Evolutionary conservation across 192 early-diverging fungal species (phyloP).

Genomic region (Chytriomyces sp.): DNA sequence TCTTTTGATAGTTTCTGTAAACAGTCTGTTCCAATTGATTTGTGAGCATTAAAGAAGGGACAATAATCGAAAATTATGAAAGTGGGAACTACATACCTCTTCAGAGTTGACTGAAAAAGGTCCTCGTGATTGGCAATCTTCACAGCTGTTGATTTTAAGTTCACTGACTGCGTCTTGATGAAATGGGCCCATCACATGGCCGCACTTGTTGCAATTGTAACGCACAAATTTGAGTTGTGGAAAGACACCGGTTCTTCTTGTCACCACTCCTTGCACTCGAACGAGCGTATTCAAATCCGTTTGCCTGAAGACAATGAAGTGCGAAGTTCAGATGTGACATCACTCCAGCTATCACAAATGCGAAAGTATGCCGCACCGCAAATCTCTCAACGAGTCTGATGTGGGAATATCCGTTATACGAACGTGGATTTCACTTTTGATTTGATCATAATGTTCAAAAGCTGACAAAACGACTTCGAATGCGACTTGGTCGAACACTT

Average conservation of each 20-base stretch:
- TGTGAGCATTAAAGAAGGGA: background rate
- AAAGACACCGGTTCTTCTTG: conserved; percentile 90
- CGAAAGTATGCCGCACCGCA: conserved; percentile 54
- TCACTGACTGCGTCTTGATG: conserved; percentile 91
- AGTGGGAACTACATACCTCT: conserved; percentile 58
- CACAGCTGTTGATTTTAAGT: conserved; percentile 82
- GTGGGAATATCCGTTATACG: conserved; percentile 88
- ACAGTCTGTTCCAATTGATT: conserved; percentile 64
- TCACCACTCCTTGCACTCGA: conserved; percentile 89
- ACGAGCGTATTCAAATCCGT: conserved; percentile 90
- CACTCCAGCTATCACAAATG: too few species aligned
- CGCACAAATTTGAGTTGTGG: conserved; percentile 97
- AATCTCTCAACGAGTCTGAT: conserved; percentile 83
- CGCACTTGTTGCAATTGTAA: conserved; percentile 95
- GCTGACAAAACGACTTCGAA: conserved; percentile 86
- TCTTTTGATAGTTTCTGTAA: conserved; percentile 95
- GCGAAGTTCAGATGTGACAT: too few species aligned
- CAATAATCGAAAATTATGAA: conserved; percentile 13
- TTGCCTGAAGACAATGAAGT: conserved; percentile 59
- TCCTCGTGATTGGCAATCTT: conserved; percentile 87
- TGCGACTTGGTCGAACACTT: conserved; percentile 92
- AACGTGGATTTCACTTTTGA: conserved; percentile 92
- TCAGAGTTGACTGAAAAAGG: conserved; percentile 91
- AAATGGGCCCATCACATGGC: conserved; percentile 87
- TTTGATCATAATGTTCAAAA: conserved; percentile 88